These are phyloP conservation scores for Aristolochia contorta DNA, from an alignment of 164 flowering plant species.

Conservation along the genomic window DNA sequence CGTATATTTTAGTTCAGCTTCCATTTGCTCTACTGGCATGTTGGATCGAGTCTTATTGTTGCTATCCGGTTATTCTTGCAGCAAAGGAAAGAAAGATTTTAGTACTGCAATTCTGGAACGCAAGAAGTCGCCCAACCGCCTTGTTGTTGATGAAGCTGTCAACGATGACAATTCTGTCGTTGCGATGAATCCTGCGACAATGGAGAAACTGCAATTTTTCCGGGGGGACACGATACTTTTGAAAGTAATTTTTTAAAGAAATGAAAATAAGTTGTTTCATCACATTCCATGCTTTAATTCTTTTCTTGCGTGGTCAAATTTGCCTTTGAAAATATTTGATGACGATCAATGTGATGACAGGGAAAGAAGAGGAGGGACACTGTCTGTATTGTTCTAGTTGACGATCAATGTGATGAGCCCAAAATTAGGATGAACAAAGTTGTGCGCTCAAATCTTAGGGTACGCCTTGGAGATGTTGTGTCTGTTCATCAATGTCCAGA, in stretches of 20 bases:
- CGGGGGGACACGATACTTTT: slow-evolving; percentile 32
- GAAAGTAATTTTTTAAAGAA: background rate
- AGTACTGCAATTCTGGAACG: slow-evolving; percentile 34
- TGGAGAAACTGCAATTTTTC: slow-evolving; percentile 34
- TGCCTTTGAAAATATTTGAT: background rate
- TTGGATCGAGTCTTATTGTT: too few relatives aligned
- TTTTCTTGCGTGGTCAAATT: background rate
- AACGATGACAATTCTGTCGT: slow-evolving; percentile 35
- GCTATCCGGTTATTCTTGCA: slow-evolving; percentile 4
- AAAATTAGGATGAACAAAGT: slow-evolving; percentile 20
- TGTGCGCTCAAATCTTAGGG: slow-evolving; percentile 17
- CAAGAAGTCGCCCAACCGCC: slow-evolving; percentile 29
- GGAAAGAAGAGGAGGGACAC: slow-evolving; percentile 15
- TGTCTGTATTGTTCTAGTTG: slow-evolving; percentile 16
- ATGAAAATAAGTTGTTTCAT: background rate
- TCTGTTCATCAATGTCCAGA: slow-evolving; percentile 20
- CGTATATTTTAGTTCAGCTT: too few relatives aligned
- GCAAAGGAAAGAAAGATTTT: slow-evolving; percentile 33
- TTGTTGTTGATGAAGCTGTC: slow-evolving; percentile 31
- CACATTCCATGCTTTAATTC: background rate
- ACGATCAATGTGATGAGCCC: slow-evolving; percentile 16
- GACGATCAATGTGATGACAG: background rate
- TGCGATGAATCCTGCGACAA: slow-evolving; percentile 26
- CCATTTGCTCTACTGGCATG: too few relatives aligned
- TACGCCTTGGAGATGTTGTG: slow-evolving; percentile 18